These are phyloP conservation scores for Pulveroboletus sp. DNA, from an alignment of 768 basidiomycete genomes.

Conservation along the genomic window DNA sequence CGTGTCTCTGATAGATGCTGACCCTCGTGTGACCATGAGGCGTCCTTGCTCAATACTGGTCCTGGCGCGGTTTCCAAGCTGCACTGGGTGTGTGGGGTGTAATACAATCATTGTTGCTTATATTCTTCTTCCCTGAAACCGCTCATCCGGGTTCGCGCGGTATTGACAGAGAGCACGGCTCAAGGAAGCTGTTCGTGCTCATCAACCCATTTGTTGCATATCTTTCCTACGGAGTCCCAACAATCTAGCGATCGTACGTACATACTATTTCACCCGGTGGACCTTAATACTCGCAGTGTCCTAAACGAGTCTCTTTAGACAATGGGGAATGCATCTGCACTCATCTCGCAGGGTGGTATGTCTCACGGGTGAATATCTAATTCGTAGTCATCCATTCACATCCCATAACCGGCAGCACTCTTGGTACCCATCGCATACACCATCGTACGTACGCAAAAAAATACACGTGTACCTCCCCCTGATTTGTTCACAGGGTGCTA, in stretches of 20 bases:
- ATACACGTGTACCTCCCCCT: neutral
- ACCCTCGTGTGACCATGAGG: conserved; percentile 28
- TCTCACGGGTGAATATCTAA: conserved; percentile 3
- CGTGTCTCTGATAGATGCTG: neutral
- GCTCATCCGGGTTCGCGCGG: conserved; percentile 55
- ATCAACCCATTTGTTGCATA: conserved; percentile 58
- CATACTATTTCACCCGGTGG: neutral
- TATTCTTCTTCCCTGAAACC: conserved; percentile 59
- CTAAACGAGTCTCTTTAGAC: conserved; percentile 29
- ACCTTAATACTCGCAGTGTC: neutral
- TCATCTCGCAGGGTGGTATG: conserved; percentile 33
- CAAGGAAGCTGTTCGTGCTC: conserved; percentile 34
- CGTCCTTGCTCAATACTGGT: conserved; percentile 50
- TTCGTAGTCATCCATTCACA: neutral
- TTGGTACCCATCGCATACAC: conserved; percentile 63
- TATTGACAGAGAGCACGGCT: conserved; percentile 40
- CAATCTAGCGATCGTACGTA: conserved; percentile 48
- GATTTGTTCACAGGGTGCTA: conserved; percentile 41
- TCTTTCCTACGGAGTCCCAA: conserved; percentile 55
- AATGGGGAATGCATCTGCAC: conserved; percentile 32
- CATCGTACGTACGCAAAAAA: conserved; percentile 39
- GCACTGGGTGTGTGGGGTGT: conserved; percentile 39
- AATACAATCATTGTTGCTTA: conserved; percentile 36
- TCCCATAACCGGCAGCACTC: conserved; percentile 28
- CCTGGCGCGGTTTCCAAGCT: conserved; percentile 61